A percentile compares a stretch with the other conserved stretches of the same genome.
Evolutionary conservation across 2,329 filamentous ascomycete genomes (phyloP).

Genomic region (Fusarium proliferatum): DNA sequence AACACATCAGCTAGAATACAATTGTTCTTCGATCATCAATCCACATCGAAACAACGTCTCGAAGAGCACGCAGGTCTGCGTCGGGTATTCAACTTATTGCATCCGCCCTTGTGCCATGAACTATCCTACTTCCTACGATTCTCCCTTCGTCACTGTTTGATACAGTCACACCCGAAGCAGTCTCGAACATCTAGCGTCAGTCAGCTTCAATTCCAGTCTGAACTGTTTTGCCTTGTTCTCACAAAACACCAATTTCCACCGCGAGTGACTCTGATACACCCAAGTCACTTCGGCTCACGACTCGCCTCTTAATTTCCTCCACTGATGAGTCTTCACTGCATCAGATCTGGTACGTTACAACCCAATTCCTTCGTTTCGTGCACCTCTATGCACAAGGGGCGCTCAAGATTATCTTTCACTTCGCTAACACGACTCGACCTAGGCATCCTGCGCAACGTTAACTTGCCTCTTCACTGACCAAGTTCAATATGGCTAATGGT

Average conservation of each 20-base stretch:
- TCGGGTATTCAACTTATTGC: background rate
- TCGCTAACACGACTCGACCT: constrained; percentile 39
- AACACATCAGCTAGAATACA: background rate
- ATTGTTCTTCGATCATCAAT: background rate
- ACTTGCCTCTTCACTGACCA: constrained; percentile 44
- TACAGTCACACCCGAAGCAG: constrained; percentile 36
- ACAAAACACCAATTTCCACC: constrained; percentile 26
- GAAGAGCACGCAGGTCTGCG: background rate
- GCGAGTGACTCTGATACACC: constrained; percentile 38
- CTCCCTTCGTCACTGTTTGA: constrained; percentile 31
- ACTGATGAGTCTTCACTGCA: constrained; percentile 6
- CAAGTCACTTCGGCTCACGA: constrained; percentile 18
- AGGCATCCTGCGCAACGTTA: constrained; percentile 41
- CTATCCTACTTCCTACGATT: background rate
- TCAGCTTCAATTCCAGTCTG: constrained; percentile 21
- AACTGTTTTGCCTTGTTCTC: constrained; percentile 27
- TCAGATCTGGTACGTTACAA: constrained; percentile 33
- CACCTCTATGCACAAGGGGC: constrained; percentile 16
- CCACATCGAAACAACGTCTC: background rate
- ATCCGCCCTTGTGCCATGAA: constrained; percentile 25
- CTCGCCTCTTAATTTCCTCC: constrained; percentile 15
- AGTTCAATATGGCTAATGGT: constrained; percentile 56
- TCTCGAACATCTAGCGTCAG: constrained; percentile 16
- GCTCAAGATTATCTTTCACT: constrained; percentile 9
- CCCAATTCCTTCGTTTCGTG: constrained; percentile 18